A percentile compares a stretch with the other conserved stretches of the same genome.
Conservation (phyloP, 1,139 yeast genomes). For the Geotrichum citri-aurantii region DNA sequence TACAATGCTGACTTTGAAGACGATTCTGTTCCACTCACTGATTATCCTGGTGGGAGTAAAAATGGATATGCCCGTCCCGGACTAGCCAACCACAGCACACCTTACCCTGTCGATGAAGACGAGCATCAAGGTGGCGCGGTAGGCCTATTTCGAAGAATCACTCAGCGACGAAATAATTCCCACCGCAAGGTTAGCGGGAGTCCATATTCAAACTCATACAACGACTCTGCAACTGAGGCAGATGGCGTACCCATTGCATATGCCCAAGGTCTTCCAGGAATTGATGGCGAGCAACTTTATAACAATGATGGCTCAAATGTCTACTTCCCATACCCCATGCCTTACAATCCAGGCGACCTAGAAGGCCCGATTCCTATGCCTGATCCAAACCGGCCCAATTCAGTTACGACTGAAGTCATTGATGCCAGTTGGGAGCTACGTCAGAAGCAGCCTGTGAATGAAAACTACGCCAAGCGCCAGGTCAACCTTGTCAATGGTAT, state of each 20-base stretch:
- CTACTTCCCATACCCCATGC: constrained; percentile 13
- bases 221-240: not conserved
- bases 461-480: constrained; percentile 62
- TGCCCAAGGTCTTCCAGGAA: constrained; percentile 8
- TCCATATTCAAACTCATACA: not conserved
- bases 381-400: constrained; percentile 10
- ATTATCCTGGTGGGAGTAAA: constrained; percentile 9
- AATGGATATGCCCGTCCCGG: constrained; percentile 3
- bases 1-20: constrained; percentile 11
- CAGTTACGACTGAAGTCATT: constrained; percentile 15
- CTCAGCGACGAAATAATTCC: constrained; percentile 5
- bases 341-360: constrained; percentile 20
- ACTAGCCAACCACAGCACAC: not conserved
- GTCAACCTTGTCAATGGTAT: constrained; percentile 63
- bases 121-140: constrained; percentile 1
- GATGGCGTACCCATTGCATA: constrained; percentile 1
- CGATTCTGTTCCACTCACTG: constrained; percentile 12
- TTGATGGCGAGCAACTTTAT: not conserved
- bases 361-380: constrained; percentile 19
- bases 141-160: constrained; percentile 10
- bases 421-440: constrained; percentile 21
- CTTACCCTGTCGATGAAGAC: constrained; percentile 10
- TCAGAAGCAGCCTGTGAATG: constrained; percentile 40
- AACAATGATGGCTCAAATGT: not conserved
- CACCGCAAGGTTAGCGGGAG: not conserved